Conservation (phyloP, 345 rosid genomes). For the Syzygium grande region DNA sequence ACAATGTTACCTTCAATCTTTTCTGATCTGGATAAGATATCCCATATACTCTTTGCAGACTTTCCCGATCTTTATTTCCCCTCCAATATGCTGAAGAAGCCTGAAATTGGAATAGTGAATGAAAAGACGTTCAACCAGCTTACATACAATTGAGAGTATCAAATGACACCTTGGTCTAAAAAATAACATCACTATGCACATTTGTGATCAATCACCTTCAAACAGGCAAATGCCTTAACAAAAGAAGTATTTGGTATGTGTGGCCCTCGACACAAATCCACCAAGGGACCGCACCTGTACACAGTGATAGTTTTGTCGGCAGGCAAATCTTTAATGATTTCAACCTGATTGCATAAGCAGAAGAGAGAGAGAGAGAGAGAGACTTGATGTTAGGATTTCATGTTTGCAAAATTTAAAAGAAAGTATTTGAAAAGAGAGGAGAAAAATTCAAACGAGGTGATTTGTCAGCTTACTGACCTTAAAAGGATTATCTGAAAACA, state of each 20-base stretch:
- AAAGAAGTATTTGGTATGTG: constrained; percentile 98
- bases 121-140: constrained; percentile 1
- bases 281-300: constrained; percentile 94
- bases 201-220: constrained; percentile 49
- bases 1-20: constrained; percentile 50
- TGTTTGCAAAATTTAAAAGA: background rate
- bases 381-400: background rate
- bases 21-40: constrained; percentile 93
- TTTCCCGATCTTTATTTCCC: constrained; percentile 82
- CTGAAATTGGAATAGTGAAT: constrained; percentile 25
- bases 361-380: background rate
- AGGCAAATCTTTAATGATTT: constrained; percentile 81
- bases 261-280: constrained; percentile 98
- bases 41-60: constrained; percentile 97
- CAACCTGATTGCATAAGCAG: constrained; percentile 47
- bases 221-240: constrained; percentile 86
- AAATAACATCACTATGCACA: background rate
- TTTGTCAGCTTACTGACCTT: constrained; percentile 45
- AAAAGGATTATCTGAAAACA: constrained; percentile 84
- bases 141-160: background rate
- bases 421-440: background rate
- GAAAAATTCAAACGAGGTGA: background rate
- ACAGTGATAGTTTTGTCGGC: constrained; percentile 90
- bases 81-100: constrained; percentile 99
- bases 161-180: background rate